Conservation (phyloP, 2,329 filamentous ascomycete genomes). For the Bertia moriformis region DNA sequence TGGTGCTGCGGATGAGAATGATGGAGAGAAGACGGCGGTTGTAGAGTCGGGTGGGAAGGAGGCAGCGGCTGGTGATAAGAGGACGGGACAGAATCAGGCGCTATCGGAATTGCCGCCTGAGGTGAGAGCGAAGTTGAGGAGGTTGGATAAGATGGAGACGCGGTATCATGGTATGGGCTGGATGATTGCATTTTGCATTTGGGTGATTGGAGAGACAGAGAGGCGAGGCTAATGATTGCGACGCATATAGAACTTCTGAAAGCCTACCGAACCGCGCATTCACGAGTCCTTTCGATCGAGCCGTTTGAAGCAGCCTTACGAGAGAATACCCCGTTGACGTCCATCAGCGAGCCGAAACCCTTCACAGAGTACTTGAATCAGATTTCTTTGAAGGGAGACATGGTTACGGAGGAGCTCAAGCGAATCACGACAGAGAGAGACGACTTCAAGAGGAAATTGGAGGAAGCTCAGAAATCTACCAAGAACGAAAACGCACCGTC, state of each 20-base stretch:
- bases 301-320: conserved; percentile 82
- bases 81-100: conserved; percentile 8
- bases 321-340: conserved; percentile 82
- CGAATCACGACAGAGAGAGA: conserved; percentile 72
- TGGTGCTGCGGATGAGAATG: neutral
- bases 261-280: conserved; percentile 83
- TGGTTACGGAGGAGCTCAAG: conserved; percentile 89
- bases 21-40: neutral
- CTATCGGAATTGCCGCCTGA: conserved; percentile 54
- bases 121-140: conserved; percentile 60
- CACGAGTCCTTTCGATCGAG: conserved; percentile 73
- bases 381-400: conserved; percentile 70
- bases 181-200: too few species aligned
- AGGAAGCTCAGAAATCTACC: conserved; percentile 40
- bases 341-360: conserved; percentile 71
- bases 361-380: conserved; percentile 84
- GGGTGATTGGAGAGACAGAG: conserved; percentile 4
- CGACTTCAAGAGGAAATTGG: conserved; percentile 60
- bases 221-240: neutral
- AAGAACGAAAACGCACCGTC: conserved; percentile 11
- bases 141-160: conserved; percentile 77
- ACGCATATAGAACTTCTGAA: conserved; percentile 58
- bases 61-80: conserved; percentile 18
- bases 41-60: conserved; percentile 14
- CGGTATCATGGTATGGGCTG: conserved; percentile 61